Evolutionary conservation across 345 rosid species (phyloP), one percentile per base, ranked within the genome.

Genomic region (Linum usitatissimum): DNA sequence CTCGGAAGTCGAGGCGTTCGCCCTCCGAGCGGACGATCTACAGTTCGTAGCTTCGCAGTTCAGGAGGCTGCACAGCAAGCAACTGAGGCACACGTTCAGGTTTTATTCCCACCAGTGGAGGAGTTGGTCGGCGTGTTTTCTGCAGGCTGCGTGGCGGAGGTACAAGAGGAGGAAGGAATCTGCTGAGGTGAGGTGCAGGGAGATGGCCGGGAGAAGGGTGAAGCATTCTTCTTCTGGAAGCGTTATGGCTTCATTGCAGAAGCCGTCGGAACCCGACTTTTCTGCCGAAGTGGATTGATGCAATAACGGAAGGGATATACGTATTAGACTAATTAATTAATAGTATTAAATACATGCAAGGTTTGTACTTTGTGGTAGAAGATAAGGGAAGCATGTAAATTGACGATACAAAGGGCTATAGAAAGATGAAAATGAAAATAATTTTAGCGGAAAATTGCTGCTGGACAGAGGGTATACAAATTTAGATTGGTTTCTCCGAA

Each of bases 31-130:
- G 30, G 95, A 88, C 38, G 95, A 89, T 78, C 66, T 92, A 34
- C 84, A 80, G 39, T 85, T 89, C 31, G 96, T 92, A 15, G 98
- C 93, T 18, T 76, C 88, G 0, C 96, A 86, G 53, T 92, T 82
- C 62, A 75, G 95, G 56, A 80, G 93, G 66, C 60, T 89, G 10
- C 98, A 92, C 39, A 85, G 91, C 51, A 92, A 89, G 63, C 98
- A 87, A 66, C 76, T 92, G 1, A 71, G 86, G 70, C 91, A 89
- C 62, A 85, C 75, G 78, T 92, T 92, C 66, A 55, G 96, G 71
- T 87, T 84, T 82, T 84, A 87, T 73, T 89, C 93, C 0, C 96
- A 89, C 67, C 98, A 92, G 10, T 92, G 98, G 93, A 75, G 95
- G 68, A 51, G 86, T 45, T 87, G 93, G 98, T 95, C 98, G 6